A percentile compares a stretch with the other conserved stretches of the same genome.
These are phyloP conservation scores for Colletotrichum ledebouriae DNA, from an alignment of 2,329 filamentous ascomycete species.

Conservation along the genomic window DNA sequence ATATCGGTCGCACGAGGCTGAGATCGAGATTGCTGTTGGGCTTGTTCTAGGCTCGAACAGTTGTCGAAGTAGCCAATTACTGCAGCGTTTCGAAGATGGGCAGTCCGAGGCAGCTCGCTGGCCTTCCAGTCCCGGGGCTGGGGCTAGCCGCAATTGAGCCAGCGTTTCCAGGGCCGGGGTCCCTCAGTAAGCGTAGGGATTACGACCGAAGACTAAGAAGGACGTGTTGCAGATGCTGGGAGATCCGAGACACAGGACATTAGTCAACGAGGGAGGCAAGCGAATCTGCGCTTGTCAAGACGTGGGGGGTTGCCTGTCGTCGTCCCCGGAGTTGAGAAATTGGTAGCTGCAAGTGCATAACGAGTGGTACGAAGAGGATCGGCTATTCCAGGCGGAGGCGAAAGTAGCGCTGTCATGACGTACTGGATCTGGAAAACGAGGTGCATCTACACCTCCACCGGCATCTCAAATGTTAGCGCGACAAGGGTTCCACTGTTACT, in stretches of 20 bases:
- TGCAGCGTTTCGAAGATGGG: background rate
- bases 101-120: background rate
- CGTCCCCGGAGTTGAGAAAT: background rate
- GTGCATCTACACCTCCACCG: too few species aligned
- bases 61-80: background rate
- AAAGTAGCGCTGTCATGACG: constrained; percentile 37
- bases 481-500: too few species aligned
- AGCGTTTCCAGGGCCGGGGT: constrained; percentile 8
- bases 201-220: constrained; percentile 12
- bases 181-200: constrained; percentile 3
- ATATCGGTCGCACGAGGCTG: constrained; percentile 21
- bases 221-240: constrained; percentile 30
- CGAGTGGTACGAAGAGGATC: constrained; percentile 6
- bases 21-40: constrained; percentile 25
- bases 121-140: constrained; percentile 1
- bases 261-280: too few species aligned
- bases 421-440: constrained; percentile 35
- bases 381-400: constrained; percentile 11
- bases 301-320: constrained; percentile 18
- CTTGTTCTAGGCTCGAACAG: background rate
- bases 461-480: too few species aligned
- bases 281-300: background rate
- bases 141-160: constrained; percentile 8
- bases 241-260: too few species aligned
- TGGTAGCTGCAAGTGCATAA: background rate